These are phyloP conservation scores for Pseudogymnoascus sp. DNA, from an alignment of 2,329 filamentous ascomycete genomes.

Conservation along the genomic window DNA sequence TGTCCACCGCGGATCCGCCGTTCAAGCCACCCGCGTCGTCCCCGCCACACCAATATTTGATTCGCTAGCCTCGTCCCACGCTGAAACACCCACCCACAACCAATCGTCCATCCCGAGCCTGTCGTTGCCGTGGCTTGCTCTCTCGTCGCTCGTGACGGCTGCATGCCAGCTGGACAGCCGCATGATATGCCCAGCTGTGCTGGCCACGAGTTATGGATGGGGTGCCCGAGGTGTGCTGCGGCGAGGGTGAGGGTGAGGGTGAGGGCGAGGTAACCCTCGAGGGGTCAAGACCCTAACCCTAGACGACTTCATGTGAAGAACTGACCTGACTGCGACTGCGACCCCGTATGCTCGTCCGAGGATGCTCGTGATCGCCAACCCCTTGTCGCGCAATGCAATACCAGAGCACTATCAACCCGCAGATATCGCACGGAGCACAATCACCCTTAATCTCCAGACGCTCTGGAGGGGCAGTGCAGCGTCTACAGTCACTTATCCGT, in stretches of 20 bases:
- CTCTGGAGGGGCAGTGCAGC: neutral
- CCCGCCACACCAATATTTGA: conserved; percentile 8
- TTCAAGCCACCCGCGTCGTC: conserved; percentile 3
- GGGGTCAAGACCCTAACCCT: conserved; percentile 1
- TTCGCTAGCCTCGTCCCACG: neutral
- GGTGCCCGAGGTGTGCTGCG: conserved; percentile 4
- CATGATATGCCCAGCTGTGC: conserved; percentile 2
- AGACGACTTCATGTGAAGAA: neutral
- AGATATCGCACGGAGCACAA: neutral
- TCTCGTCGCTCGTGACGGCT: neutral
- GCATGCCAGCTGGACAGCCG: neutral
- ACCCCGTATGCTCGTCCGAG: neutral
- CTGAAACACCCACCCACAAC: neutral
- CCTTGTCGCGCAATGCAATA: neutral
- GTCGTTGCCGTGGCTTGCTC: neutral
- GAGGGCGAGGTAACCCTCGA: neutral
- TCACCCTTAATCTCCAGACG: conserved; percentile 3
- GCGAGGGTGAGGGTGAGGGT: neutral
- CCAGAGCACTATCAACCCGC: neutral
- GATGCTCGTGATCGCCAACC: neutral
- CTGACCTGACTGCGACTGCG: too few species aligned
- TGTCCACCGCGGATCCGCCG: conserved; percentile 2
- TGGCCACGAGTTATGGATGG: neutral
- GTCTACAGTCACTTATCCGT: neutral
- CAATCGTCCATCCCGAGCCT: neutral